phyloP scores from a whole-genome alignment of 2,329 filamentous ascomycete genomes.

The Phyllosticta citrichinensis region DNA sequence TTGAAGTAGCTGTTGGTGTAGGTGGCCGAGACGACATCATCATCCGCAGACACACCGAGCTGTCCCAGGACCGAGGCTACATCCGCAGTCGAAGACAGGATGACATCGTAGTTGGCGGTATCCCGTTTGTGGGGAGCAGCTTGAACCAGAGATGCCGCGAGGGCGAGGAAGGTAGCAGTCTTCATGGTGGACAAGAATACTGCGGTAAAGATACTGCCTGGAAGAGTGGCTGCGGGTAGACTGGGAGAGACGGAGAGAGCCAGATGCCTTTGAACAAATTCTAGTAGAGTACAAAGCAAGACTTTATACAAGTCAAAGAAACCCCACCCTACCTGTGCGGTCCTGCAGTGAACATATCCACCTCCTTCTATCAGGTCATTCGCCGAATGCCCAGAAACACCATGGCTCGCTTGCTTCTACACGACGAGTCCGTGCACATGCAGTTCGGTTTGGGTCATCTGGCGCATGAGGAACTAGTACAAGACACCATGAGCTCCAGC shows the following conservation, averaged over 20 bases:
- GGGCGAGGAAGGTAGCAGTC: background rate
- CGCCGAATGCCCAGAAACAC: slow-evolving; percentile 3
- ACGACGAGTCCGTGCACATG: background rate
- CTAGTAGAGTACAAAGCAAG: background rate
- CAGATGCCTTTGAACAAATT: background rate
- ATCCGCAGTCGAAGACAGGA: slow-evolving; percentile 1
- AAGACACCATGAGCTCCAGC: background rate
- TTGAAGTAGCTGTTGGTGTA: slow-evolving; percentile 10
- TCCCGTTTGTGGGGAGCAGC: slow-evolving; percentile 2
- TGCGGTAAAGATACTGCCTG: background rate
- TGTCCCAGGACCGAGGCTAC: background rate
- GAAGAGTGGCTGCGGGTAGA: background rate
- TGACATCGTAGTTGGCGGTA: slow-evolving; percentile 5
- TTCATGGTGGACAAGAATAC: slow-evolving; percentile 1
- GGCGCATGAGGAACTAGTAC: background rate
- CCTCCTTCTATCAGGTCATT: slow-evolving; percentile 7
- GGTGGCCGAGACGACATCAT: slow-evolving; percentile 1
- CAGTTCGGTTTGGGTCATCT: background rate
- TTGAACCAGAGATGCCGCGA: slow-evolving; percentile 3
- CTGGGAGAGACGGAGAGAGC: background rate
- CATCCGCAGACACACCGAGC: slow-evolving; percentile 3
- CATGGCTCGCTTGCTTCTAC: background rate
- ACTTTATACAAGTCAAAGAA: background rate
- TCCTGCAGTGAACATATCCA: background rate
- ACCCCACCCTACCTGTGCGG: background rate